Evolutionary conservation across 2,329 filamentous ascomycete species (phyloP), one percentile per base, ranked within the genome.

Genomic region (Venturia aucupariae): DNA sequence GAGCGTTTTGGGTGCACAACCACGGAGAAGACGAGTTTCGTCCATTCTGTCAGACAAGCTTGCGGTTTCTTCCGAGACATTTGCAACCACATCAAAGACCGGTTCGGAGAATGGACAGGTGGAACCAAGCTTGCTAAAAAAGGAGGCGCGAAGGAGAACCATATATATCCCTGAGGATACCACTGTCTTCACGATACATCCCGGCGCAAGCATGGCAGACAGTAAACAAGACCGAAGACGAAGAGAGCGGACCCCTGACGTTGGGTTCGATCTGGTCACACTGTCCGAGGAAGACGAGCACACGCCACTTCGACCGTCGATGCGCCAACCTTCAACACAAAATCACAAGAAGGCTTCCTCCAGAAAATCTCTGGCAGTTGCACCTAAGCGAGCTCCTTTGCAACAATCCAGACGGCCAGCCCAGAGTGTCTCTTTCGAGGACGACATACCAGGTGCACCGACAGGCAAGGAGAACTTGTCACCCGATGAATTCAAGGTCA

Each of bases 391-490:
- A 51, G 75, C 74, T 22, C 54, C 63, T 30, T 38, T 61, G 15
- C 27, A 41, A 27, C 22, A 19, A n/a, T 32, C 63, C 13, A 70
- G 70, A 32, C 65, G 64, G 64, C 65, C 74, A 62, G 66, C 73
- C 7, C 81, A 82, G 67, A 77, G 77, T 59, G 69, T 72, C 8
- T 73, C 74, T 4, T 72, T 75, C 48, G 71, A 72, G 22, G 35
- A 69, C 75, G 54, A 85, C 68, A 70, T 81, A n/a, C 69, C 75
- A 65, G 84, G 83, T 30, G 78, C 78, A 60, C 82, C 82, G 41
- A 79, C 79, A 4, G 85, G 85, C 6, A 88, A 88, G 68, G 85
- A 87, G 71, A 88, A 87, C 67, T 39, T 60, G 27, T 32, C 63
- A 39, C 63, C 63, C 13, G 41, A 22, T 30, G 39, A 38, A 22